These are phyloP conservation scores for Colletotrichum cuscutae DNA, from an alignment of 2,329 filamentous ascomycete species.

Conservation along the genomic window DNA sequence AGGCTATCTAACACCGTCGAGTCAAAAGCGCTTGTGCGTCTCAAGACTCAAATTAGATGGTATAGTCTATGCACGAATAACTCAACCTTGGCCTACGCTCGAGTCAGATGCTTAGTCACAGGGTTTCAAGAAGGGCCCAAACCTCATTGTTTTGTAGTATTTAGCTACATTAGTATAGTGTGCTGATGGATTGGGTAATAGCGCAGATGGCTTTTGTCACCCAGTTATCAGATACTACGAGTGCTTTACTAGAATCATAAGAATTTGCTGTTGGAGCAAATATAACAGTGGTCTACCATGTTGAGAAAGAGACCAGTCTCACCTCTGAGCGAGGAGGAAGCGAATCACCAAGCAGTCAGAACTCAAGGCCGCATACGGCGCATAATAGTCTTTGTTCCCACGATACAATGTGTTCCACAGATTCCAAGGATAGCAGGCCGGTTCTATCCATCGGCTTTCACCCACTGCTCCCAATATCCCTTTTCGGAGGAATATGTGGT, in stretches of 20 bases:
- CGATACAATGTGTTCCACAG: not conserved
- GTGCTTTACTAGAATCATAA: not conserved
- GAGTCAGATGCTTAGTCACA: too few species aligned
- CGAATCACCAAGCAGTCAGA: constrained; percentile 1
- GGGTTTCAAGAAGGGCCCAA: not conserved
- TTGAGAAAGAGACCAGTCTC: constrained; percentile 1
- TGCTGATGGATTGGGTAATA: too few species aligned
- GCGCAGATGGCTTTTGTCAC: too few species aligned
- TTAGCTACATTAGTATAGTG: too few species aligned
- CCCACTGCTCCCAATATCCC: not conserved
- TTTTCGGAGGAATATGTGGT: not conserved
- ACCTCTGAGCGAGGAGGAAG: not conserved
- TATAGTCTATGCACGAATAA: too few species aligned
- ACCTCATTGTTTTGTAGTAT: too few species aligned
- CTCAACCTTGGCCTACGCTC: too few species aligned
- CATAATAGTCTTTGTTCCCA: constrained; percentile 1
- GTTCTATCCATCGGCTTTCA: too few species aligned
- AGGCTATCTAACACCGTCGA: too few species aligned
- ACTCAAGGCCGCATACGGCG: not conserved
- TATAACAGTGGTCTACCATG: not conserved
- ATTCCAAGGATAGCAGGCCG: not conserved
- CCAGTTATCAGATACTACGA: not conserved
- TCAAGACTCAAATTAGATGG: not conserved
- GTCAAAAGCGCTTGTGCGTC: too few species aligned
- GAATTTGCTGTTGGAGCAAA: constrained; percentile 5